These are phyloP conservation scores for Chlorella sp. DNA, from an alignment of 139 green algal species.

Conservation along the genomic window DNA sequence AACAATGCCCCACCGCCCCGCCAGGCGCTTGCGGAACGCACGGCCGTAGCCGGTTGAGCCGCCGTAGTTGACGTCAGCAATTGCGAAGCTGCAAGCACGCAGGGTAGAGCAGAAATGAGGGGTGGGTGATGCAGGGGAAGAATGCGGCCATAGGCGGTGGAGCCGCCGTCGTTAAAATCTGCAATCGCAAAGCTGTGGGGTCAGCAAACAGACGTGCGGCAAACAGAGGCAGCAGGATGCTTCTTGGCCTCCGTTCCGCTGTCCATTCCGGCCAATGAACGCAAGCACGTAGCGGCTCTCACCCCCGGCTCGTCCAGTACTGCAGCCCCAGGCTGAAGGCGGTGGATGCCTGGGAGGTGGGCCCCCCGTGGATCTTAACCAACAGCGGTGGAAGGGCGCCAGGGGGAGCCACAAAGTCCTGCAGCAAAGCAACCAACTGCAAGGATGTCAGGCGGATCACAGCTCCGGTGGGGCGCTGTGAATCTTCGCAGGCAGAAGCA, in stretches of 20 bases:
- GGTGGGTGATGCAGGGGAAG: no score
- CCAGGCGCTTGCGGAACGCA: conserved; percentile 70
- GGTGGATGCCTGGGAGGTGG: conserved; percentile 58
- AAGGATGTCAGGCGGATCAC: no score
- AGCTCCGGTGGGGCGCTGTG: no score
- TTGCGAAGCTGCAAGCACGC: conserved; percentile 63
- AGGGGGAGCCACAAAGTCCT: background rate
- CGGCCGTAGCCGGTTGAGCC: conserved; percentile 81
- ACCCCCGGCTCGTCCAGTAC: conserved; percentile 77
- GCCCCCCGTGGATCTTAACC: conserved; percentile 78
- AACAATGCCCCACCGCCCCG: conserved; percentile 73
- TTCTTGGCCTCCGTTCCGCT: no score
- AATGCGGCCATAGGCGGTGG: background rate
- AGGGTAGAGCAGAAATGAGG: background rate
- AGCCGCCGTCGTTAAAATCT: no score
- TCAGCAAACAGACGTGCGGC: no score
- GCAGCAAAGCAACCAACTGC: no score
- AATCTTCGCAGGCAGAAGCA: conserved; percentile 73
- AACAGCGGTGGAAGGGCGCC: conserved; percentile 68
- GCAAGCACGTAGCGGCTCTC: no score
- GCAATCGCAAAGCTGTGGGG: no score
- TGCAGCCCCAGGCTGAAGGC: conserved; percentile 66
- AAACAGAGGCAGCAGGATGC: background rate
- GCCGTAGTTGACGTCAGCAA: conserved; percentile 85
- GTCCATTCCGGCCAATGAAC: no score